A percentile compares a stretch with the other conserved stretches of the same genome.
Conservation (phyloP, 2,329 filamentous ascomycete species). For the Stachybotrys echinatus region DNA sequence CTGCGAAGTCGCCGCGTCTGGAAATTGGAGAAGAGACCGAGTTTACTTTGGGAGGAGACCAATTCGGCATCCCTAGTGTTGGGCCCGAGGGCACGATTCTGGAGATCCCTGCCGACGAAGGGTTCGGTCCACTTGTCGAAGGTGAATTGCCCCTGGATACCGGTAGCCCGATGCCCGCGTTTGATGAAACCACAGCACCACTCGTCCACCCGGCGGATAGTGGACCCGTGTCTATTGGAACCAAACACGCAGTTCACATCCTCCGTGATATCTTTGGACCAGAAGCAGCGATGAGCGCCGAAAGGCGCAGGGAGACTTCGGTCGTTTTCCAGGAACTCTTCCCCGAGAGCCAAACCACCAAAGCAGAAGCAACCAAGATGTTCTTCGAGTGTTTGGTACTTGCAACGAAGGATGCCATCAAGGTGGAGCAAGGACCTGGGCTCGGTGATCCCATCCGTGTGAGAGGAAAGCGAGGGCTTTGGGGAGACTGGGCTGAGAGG, state of each 20-base stretch:
- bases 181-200: constrained; percentile 74
- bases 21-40: constrained; percentile 65
- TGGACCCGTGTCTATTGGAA: constrained; percentile 83
- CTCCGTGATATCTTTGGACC: constrained; percentile 82
- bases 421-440: constrained; percentile 78
- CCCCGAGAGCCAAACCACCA: constrained; percentile 73
- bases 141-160: constrained; percentile 39
- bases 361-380: constrained; percentile 96
- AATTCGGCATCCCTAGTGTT: constrained; percentile 47
- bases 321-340: constrained; percentile 90
- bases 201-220: constrained; percentile 76
- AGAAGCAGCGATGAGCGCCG: constrained; percentile 62
- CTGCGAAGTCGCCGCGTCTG: constrained; percentile 65
- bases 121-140: constrained; percentile 37
- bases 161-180: constrained; percentile 50
- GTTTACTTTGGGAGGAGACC: constrained; percentile 38
- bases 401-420: constrained; percentile 96
- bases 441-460: constrained; percentile 80
- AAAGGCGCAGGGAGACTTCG: constrained; percentile 67
- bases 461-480: constrained; percentile 88
- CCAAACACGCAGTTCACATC: constrained; percentile 92
- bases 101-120: constrained; percentile 59
- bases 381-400: constrained; percentile 97
- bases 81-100: constrained; percentile 57
- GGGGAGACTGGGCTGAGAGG: constrained; percentile 91